Conservation (phyloP, 2,329 filamentous ascomycete genomes). For the Chaetomiaceae sp. region DNA sequence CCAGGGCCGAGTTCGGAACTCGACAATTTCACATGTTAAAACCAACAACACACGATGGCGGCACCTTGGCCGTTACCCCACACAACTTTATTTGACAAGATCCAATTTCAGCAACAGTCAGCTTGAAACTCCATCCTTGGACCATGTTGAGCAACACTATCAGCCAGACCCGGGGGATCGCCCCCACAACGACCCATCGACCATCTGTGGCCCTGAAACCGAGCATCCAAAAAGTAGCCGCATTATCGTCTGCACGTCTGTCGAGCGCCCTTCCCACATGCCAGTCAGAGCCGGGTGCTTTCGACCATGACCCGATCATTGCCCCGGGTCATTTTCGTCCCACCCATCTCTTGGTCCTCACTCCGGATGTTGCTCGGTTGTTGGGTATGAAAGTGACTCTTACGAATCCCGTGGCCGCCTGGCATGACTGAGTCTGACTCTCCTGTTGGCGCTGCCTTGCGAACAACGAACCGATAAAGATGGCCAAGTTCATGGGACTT, state of each 20-base stretch:
- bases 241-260: not conserved
- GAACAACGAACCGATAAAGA: not conserved
- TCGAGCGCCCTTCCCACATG: not conserved
- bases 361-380: constrained; percentile 7
- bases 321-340: constrained; percentile 8
- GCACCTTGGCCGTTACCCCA: not conserved
- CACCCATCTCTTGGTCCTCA: not conserved
- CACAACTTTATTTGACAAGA: not conserved
- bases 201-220: not conserved
- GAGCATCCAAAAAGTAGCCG: not conserved
- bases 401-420: constrained; percentile 2
- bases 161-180: not conserved
- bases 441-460: too few relatives aligned
- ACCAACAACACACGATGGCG: not conserved
- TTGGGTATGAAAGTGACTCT: not conserved
- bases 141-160: not conserved
- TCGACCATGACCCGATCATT: not conserved
- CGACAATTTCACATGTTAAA: constrained; percentile 8
- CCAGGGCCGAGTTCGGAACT: constrained; percentile 7
- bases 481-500: not conserved
- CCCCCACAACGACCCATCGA: not conserved
- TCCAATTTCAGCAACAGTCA: not conserved
- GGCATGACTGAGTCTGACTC: too few relatives aligned
- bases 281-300: not conserved
- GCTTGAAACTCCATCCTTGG: not conserved